Evolutionary conservation across 139 green algal species (phyloP), one percentile per base, ranked within the genome.

Genomic region (Eudorina sp.): DNA sequence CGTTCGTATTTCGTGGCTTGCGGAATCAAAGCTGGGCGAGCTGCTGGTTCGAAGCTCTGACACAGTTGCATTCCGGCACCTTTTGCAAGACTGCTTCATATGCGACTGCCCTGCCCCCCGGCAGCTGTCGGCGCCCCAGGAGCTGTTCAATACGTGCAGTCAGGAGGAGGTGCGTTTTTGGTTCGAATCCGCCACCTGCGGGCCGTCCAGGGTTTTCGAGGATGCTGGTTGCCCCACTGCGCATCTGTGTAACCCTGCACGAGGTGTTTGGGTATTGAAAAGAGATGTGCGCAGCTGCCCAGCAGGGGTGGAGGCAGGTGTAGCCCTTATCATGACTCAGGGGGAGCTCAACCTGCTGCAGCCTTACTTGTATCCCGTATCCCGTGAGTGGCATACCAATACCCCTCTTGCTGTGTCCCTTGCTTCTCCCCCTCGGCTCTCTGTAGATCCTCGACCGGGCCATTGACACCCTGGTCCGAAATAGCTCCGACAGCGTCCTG

Each of bases 361-460:
- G 69, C 16, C 69, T 77, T 29, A n/a, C 3, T 29, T 77, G 16
- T 1, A 48, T 13, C 34, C 6, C 5, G 36, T n/a, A 38, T 9
- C 34, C 36, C 16, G 13, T 21, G 3, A 18, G 19, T 16, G 1
- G 46, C 31, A 48, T n/a, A n/a, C n/a, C n/a, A 29, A 0, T 1
- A 68, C 21, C 13, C 11, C 46, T 1, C 3, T 36, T 2, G 3
- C 19, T n/a, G 14, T 1, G 1, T 14, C 14, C 21, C 36, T 5
- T 25, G 2, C 29, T 1, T 4, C 3, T 34, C 25, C 0, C 38
- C 77, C 13, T 8, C 6, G 7, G 13, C 0, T 3, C 2, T 25
- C 19, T 4, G 34, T 93, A 96, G 94, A 55, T 97, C 14, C 18
- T 97, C 4, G 55, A 88, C 8, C 88, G 93, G 27, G 94, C 94